Evolutionary conservation across 2,329 filamentous ascomycete species (phyloP), one percentile per base, ranked within the genome.

Genomic region (Stagonosporopsis vannaccii): DNA sequence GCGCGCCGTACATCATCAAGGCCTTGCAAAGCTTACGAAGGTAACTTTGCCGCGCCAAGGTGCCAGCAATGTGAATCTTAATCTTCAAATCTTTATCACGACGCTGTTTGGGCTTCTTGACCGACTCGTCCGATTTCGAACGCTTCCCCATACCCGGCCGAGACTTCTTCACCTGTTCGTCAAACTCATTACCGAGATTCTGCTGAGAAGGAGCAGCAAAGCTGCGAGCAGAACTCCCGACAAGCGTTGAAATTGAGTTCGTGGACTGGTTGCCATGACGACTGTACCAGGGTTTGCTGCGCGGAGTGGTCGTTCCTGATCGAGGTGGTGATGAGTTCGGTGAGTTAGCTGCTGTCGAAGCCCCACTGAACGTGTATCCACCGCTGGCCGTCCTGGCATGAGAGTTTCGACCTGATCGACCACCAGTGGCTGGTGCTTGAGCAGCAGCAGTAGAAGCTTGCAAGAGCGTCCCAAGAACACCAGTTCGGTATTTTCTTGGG

Each of bases 1-100:
- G 93, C 0, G 93, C 93, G 12, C 93, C 93, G 62, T 91, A 97
- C 70, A 87, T 83, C 92, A 97, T 97, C 55, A 97, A 79, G 1
- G 91, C 91, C 36, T 88, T 86, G 72, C 93, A 97, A 35, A 97
- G 84, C 73, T 90, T 92, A 51, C 93, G 84, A 12, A 97, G 82
- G 72, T 96, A 97, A 51, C 86, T 85, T 66, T 97, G 92, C 2
- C 92, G 85, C 32, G 88, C 87, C 19, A 97, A 83, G 15, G 90
- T 93, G 56, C 86, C 84, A 12, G 84, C 84, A 59, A 89, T 84
- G 68, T 88, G 84, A 4, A 85, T 79, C 3, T 84, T 86, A 63
- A 88, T 85, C 53, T 81, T 79, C 39, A 84, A 81, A 58, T 86
- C 81, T 15, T 85, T 79, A 48, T 81, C 80, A 5, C 76, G 68